A percentile compares a stretch with the other conserved stretches of the same genome.
phyloP scores from a whole-genome alignment of 129 eudicot species.

The Kitagawia praeruptora region DNA sequence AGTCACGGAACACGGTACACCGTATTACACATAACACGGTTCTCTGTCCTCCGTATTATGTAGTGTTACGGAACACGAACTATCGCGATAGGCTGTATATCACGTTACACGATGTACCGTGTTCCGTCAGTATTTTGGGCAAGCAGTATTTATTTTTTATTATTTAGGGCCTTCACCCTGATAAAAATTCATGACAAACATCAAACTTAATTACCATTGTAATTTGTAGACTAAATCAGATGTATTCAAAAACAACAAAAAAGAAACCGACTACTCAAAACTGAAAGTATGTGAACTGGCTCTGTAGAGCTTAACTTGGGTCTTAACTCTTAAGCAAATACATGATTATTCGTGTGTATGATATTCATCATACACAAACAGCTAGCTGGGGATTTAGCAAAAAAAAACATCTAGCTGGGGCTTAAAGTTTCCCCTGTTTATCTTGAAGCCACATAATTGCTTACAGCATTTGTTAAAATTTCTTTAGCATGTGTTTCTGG shows the following conservation, averaged over 20 bases:
- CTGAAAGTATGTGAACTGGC: neutral
- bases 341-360: neutral
- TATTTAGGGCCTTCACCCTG: too few species aligned
- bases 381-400: neutral
- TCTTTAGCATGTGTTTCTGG: slow-evolving; percentile 50
- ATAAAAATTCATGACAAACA: neutral
- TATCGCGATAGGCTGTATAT: too few species aligned
- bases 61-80: too few species aligned
- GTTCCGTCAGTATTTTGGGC: too few species aligned
- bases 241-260: neutral
- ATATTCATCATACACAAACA: slow-evolving; percentile 2
- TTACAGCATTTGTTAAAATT: slow-evolving; percentile 41
- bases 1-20: too few species aligned
- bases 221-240: neutral
- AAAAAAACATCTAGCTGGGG: slow-evolving; percentile 3
- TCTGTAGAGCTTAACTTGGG: neutral
- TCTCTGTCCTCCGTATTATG: too few species aligned
- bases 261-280: neutral
- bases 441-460: slow-evolving; percentile 12
- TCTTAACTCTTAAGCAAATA: neutral
- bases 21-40: too few species aligned
- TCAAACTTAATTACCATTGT: neutral
- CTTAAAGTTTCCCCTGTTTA: neutral
- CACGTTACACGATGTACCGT: too few species aligned
- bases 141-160: too few species aligned